These are phyloP conservation scores for Maudiozyma barnettii DNA, from an alignment of 805 yeast genomes.

Conservation along the genomic window DNA sequence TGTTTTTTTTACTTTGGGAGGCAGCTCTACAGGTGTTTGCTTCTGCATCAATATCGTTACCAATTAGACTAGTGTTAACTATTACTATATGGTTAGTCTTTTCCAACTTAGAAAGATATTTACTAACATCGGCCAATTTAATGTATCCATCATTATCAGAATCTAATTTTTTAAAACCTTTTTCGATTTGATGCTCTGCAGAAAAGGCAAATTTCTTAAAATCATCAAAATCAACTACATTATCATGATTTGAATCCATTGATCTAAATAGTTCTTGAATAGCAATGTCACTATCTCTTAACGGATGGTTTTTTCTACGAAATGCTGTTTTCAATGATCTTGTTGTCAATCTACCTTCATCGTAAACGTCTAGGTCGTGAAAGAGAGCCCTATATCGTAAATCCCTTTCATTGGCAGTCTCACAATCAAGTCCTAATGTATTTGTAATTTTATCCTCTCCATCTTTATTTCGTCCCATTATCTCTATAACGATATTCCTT, in stretches of 20 bases:
- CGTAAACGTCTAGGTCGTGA: slow-evolving; percentile 34
- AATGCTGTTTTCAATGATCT: slow-evolving; percentile 33
- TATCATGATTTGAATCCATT: slow-evolving; percentile 50
- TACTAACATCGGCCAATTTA: slow-evolving; percentile 53
- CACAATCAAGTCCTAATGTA: neutral
- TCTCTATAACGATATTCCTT: neutral
- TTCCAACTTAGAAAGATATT: slow-evolving; percentile 51
- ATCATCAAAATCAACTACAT: slow-evolving; percentile 51
- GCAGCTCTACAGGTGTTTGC: neutral
- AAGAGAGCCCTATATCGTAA: slow-evolving; percentile 35
- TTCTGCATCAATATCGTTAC: neutral
- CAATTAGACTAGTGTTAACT: neutral
- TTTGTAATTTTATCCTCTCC: neutral
- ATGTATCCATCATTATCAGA: slow-evolving; percentile 64
- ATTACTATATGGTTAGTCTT: slow-evolving; percentile 7
- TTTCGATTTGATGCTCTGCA: slow-evolving; percentile 63
- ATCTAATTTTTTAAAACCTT: slow-evolving; percentile 62
- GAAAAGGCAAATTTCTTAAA: slow-evolving; percentile 53
- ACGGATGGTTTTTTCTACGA: slow-evolving; percentile 48
- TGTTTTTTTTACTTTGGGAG: slow-evolving; percentile 2
- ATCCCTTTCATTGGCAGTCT: slow-evolving; percentile 15
- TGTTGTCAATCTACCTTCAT: slow-evolving; percentile 31
- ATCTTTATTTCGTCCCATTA: slow-evolving; percentile 2
- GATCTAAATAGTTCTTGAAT: slow-evolving; percentile 47
- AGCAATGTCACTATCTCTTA: slow-evolving; percentile 51